These are phyloP conservation scores for Xenosphaeropsis pyriputrescens DNA, from an alignment of 2,329 filamentous ascomycete genomes.

Conservation along the genomic window DNA sequence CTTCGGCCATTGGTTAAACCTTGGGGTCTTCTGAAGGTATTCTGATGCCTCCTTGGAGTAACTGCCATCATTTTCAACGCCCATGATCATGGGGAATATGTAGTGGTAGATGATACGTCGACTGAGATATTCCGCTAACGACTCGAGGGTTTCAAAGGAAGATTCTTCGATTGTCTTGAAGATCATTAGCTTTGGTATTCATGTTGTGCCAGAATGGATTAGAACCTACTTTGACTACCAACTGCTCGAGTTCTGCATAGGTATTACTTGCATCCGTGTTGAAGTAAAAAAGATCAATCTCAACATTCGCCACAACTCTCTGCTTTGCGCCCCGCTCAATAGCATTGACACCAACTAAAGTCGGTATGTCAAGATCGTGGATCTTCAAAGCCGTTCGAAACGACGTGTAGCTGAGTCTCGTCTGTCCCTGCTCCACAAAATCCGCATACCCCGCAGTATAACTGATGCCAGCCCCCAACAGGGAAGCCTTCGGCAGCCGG, in stretches of 20 bases:
- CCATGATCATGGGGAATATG: conserved; percentile 14
- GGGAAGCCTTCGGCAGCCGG: conserved; percentile 51
- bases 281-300: conserved; percentile 34
- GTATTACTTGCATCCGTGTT: conserved; percentile 24
- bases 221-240: conserved; percentile 42
- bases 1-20: conserved; percentile 27
- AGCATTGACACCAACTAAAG: conserved; percentile 56
- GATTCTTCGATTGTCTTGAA: conserved; percentile 36
- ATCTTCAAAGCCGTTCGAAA: conserved; percentile 28
- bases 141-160: conserved; percentile 48
- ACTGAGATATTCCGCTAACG: conserved; percentile 35
- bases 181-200: conserved; percentile 1
- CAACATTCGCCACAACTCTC: conserved; percentile 46
- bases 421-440: conserved; percentile 18
- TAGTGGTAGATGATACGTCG: conserved; percentile 29
- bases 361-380: conserved; percentile 44
- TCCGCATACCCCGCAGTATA: conserved; percentile 28
- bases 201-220: not conserved
- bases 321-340: conserved; percentile 57
- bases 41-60: not conserved
- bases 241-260: conserved; percentile 39
- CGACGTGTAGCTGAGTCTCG: conserved; percentile 13
- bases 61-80: not conserved
- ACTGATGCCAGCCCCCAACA: conserved; percentile 46
- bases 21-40: conserved; percentile 13